phyloP scores from a whole-genome alignment of 1,284 basidiomycete species.

The Amylostereum areolatum region DNA sequence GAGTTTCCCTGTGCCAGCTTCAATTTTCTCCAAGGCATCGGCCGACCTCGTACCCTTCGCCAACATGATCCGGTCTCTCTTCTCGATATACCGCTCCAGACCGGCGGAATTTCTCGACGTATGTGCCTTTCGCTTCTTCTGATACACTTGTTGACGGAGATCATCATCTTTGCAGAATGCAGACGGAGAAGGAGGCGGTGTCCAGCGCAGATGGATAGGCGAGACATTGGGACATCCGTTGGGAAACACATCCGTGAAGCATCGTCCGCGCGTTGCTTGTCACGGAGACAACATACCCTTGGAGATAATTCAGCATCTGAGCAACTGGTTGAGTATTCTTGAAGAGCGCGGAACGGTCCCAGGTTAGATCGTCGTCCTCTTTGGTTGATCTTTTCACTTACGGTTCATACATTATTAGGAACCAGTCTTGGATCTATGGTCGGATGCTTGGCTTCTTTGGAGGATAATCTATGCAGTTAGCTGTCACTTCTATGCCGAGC shows the following conservation, averaged over 20 bases:
- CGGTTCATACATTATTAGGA: slow-evolving; percentile 22
- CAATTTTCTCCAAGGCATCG: slow-evolving; percentile 16
- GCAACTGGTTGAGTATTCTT: slow-evolving; percentile 51
- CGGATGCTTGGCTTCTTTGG: slow-evolving; percentile 40
- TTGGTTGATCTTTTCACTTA: not conserved
- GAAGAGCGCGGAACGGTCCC: slow-evolving; percentile 52
- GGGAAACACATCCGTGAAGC: slow-evolving; percentile 18
- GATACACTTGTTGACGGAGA: no score
- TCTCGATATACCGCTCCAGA: no score
- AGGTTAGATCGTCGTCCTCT: slow-evolving; percentile 21
- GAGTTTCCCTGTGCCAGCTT: not conserved
- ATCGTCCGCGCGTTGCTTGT: slow-evolving; percentile 30
- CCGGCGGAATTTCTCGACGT: no score
- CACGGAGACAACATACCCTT: slow-evolving; percentile 43
- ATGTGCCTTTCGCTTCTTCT: no score
- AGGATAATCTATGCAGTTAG: slow-evolving; percentile 48
- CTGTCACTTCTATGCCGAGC: slow-evolving; percentile 2
- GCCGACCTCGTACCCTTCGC: slow-evolving; percentile 26
- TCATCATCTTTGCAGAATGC: no score
- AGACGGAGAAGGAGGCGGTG: no score
- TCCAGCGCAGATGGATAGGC: not conserved
- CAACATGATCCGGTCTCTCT: slow-evolving; percentile 3
- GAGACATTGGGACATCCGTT: slow-evolving; percentile 19
- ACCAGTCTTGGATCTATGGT: slow-evolving; percentile 47
- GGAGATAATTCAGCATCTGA: slow-evolving; percentile 46